Conservation (phyloP, 352 stramenopile genomes). For the Phytophthora parvispora region DNA sequence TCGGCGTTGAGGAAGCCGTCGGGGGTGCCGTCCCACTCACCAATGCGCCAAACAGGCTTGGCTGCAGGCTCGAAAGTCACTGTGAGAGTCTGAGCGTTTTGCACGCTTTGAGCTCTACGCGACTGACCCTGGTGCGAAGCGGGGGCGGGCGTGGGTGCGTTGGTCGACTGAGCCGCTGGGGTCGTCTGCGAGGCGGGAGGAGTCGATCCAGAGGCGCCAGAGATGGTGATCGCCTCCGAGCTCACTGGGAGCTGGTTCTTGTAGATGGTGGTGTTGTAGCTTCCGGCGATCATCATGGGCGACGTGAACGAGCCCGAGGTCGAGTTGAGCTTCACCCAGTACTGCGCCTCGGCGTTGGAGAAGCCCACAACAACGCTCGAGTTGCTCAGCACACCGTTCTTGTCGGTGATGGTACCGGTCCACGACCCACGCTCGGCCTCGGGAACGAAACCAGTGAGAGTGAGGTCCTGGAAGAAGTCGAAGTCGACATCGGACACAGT, state of each 20-base stretch:
- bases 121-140: neutral
- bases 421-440: slow-evolving; percentile 39
- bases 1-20: slow-evolving; percentile 60
- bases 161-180: neutral
- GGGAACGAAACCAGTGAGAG: slow-evolving; percentile 52
- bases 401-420: slow-evolving; percentile 45
- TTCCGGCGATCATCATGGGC: slow-evolving; percentile 53
- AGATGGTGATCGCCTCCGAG: slow-evolving; percentile 38
- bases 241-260: slow-evolving; percentile 64
- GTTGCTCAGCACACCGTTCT: slow-evolving; percentile 31
- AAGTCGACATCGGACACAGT: slow-evolving; percentile 42
- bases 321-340: slow-evolving; percentile 44
- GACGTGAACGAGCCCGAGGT: slow-evolving; percentile 42
- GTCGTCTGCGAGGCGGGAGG: neutral
- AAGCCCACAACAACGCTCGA: slow-evolving; percentile 48
- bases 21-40: slow-evolving; percentile 60
- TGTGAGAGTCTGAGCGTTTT: slow-evolving; percentile 19
- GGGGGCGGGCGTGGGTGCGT: neutral
- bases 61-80: slow-evolving; percentile 35
- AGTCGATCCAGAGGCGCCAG: slow-evolving; percentile 3
- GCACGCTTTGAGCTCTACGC: slow-evolving; percentile 10
- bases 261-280: slow-evolving; percentile 65
- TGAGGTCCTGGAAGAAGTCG: slow-evolving; percentile 57
- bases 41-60: slow-evolving; percentile 57
- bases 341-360: slow-evolving; percentile 57